Evolutionary conservation across 352 stramenopile genomes (phyloP), one percentile per base, ranked within the genome.

Genomic region (Pythium insidiosum): DNA sequence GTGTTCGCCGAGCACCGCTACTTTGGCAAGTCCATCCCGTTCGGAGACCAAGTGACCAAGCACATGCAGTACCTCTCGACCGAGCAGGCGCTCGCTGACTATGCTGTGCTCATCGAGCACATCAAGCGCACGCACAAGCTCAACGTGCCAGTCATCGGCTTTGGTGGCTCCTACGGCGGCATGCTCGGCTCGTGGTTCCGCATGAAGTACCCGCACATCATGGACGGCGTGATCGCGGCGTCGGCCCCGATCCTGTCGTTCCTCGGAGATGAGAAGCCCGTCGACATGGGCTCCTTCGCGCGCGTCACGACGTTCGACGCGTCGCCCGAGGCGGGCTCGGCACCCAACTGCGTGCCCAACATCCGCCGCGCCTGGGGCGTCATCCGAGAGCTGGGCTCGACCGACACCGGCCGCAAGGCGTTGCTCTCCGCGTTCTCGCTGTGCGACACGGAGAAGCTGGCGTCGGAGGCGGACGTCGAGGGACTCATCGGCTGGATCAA

Each of bases 1-100:
- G 89, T 98, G 18, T 98, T 98, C 59, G 92, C 88, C 0, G 95
- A 98, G 66, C 95, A 98, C 62, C 84, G 95, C 0, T 98, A 97
- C 73, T 97, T 98, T 68, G 95, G 94, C 47, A 79, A 95, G 58
- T 95, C 80, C 39, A 56, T 96, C 20, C 89, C 88, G 0, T 88
- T 88, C 18, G 62, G 55, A 18, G 73, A 73, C 41, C 66, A 84
- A 1, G 58, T 73, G 25, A 47, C 41, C 10, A 68, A 87, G 43
- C 62, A 73, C 43, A 72, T 84, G 56, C 62, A 79, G 22, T 96
- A 88, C 44, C 66, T 90, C 5, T 89, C 75, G 18, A 74, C 72
- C 1, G 73, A 91, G 21, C 90, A 98, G 55, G 77, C 93, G 21
- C 66, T 98, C 11, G 84, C 75, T 0, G 91, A 98, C 59, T 97